These are phyloP conservation scores for Sarocladiaceae sp. DNA, from an alignment of 2,329 filamentous ascomycete genomes.

Conservation along the genomic window DNA sequence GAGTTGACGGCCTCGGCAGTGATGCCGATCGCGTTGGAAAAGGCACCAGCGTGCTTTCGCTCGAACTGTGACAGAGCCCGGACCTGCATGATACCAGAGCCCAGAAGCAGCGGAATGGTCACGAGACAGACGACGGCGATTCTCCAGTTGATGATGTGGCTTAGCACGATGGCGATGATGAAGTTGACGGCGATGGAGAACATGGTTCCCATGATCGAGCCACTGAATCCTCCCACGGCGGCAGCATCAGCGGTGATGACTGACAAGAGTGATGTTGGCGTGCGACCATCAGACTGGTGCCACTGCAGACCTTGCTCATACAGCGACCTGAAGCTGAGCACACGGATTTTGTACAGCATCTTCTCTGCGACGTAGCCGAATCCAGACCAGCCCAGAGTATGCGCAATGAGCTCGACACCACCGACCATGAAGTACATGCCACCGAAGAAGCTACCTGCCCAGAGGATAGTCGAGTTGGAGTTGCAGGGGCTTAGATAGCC, in stretches of 20 bases:
- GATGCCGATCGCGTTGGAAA: slow-evolving; percentile 29
- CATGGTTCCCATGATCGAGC: slow-evolving; percentile 35
- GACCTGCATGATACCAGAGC: slow-evolving; percentile 30
- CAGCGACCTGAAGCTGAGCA: slow-evolving; percentile 20
- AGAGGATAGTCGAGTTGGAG: slow-evolving; percentile 12
- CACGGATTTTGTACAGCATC: slow-evolving; percentile 3
- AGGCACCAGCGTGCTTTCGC: slow-evolving; percentile 5
- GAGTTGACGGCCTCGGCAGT: slow-evolving; percentile 36
- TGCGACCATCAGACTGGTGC: slow-evolving; percentile 61
- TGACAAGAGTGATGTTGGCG: slow-evolving; percentile 54
- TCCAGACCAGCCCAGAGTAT: slow-evolving; percentile 16
- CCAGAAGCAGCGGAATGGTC: slow-evolving; percentile 29
- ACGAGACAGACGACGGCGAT: slow-evolving; percentile 42
- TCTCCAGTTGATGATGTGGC: slow-evolving; percentile 39
- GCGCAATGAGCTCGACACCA: slow-evolving; percentile 16
- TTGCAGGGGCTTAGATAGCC: slow-evolving; percentile 22
- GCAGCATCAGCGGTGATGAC: slow-evolving; percentile 65
- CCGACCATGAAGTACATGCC: slow-evolving; percentile 24
- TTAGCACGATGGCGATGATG: slow-evolving; percentile 29
- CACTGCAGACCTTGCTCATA: slow-evolving; percentile 35
- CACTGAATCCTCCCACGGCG: slow-evolving; percentile 52
- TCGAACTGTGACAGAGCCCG: slow-evolving; percentile 26
- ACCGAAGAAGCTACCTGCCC: slow-evolving; percentile 36
- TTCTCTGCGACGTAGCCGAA: slow-evolving; percentile 16
- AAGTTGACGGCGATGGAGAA: slow-evolving; percentile 32